These are phyloP conservation scores for Umbelopsis vinacea DNA, from an alignment of 192 early-diverging fungal genomes.

Conservation along the genomic window DNA sequence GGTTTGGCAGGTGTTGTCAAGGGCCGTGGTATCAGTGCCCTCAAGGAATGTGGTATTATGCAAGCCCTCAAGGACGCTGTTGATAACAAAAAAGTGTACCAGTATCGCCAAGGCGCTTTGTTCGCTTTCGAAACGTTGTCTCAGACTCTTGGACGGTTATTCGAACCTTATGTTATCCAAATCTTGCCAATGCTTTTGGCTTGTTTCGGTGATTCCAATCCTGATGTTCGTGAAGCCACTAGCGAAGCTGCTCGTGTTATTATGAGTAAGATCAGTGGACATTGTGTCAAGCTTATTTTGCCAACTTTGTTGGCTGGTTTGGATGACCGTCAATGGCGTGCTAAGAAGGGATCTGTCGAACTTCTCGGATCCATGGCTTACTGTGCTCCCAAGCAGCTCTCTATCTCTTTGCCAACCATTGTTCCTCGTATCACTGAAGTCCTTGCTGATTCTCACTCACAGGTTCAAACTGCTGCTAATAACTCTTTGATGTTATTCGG, in stretches of 20 bases:
- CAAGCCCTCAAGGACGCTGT: slow-evolving; percentile 76
- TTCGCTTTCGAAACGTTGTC: slow-evolving; percentile 94
- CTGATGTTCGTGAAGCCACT: slow-evolving; percentile 90
- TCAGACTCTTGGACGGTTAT: slow-evolving; percentile 82
- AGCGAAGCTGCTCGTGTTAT: slow-evolving; percentile 87
- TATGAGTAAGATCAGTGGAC: slow-evolving; percentile 93
- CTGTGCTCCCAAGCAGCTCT: slow-evolving; percentile 94
- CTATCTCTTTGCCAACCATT: slow-evolving; percentile 85
- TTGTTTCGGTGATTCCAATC: slow-evolving; percentile 84
- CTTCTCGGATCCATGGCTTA: slow-evolving; percentile 94
- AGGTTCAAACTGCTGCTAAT: slow-evolving; percentile 88
- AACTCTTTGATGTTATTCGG: slow-evolving; percentile 87
- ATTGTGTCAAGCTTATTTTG: slow-evolving; percentile 96
- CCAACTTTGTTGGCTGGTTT: slow-evolving; percentile 88
- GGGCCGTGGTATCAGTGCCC: slow-evolving; percentile 83
- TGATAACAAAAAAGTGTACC: slow-evolving; percentile 75
- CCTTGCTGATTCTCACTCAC: slow-evolving; percentile 89
- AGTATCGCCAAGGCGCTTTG: slow-evolving; percentile 89
- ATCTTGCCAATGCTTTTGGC: slow-evolving; percentile 86
- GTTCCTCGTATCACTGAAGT: slow-evolving; percentile 93
- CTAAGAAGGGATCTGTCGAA: slow-evolving; percentile 97
- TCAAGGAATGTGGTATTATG: slow-evolving; percentile 88
- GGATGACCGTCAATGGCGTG: slow-evolving; percentile 90
- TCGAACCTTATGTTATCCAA: slow-evolving; percentile 97
- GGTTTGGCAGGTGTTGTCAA: slow-evolving; percentile 94